Evolutionary conservation across 2,329 filamentous ascomycete genomes (phyloP).

Genomic region (Penicillium sp.): DNA sequence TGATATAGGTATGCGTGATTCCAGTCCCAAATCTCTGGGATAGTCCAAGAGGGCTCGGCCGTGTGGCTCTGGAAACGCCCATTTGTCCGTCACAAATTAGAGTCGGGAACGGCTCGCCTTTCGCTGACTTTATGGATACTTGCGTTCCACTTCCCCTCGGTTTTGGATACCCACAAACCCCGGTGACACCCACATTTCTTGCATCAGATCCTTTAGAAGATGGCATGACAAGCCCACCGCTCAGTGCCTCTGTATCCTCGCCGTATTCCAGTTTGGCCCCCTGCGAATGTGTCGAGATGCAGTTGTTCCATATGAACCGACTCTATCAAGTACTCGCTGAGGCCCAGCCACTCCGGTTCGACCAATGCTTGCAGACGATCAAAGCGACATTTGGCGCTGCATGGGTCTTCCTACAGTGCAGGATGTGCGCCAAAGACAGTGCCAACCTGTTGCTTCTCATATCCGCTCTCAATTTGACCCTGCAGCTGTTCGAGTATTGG

Average conservation of each 20-base stretch:
- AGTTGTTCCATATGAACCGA: conserved; percentile 34
- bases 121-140: conserved; percentile 20
- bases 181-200: conserved; percentile 35
- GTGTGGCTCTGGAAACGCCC: conserved; percentile 20
- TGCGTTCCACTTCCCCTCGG: conserved; percentile 21
- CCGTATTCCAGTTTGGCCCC: conserved; percentile 16
- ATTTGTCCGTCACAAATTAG: conserved; percentile 21
- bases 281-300: conserved; percentile 36
- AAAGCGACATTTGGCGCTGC: conserved; percentile 34
- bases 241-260: conserved; percentile 32
- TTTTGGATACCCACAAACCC: conserved; percentile 28
- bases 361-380: conserved; percentile 37
- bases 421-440: conserved; percentile 34
- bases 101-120: conserved; percentile 19
- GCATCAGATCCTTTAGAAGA: conserved; percentile 33
- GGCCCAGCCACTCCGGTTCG: conserved; percentile 32
- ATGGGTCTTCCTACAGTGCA: conserved; percentile 34
- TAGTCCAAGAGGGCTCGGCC: conserved; percentile 29
- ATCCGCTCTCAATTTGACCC: conserved; percentile 33
- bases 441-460: conserved; percentile 32
- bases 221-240: conserved; percentile 28
- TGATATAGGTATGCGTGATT: conserved; percentile 21
- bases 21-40: conserved; percentile 27
- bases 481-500: conserved; percentile 37
- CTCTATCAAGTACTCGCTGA: conserved; percentile 33